Percentiles rank a stretch among this genome's conserved stretches.
Evolutionary conservation across 352 stramenopile genomes (phyloP).

Genomic region (Globisporangium ultimum): DNA sequence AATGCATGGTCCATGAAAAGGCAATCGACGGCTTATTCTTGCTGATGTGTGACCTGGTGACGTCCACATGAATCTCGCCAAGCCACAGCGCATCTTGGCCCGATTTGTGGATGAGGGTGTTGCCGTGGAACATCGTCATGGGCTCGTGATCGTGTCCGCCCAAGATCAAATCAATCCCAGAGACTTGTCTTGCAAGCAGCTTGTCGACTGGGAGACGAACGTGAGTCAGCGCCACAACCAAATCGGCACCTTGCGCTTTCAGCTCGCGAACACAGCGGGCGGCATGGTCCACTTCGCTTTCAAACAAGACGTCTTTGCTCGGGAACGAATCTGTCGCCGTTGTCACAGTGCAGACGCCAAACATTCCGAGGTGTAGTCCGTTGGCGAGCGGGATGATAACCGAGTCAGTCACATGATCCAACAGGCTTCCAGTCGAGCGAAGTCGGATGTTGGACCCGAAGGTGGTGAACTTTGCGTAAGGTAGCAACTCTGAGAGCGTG

Average conservation of each 20-base stretch:
- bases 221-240: constrained; percentile 81
- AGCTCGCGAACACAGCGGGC: constrained; percentile 56
- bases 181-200: constrained; percentile 43
- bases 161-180: constrained; percentile 79
- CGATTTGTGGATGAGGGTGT: constrained; percentile 83
- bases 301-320: constrained; percentile 42
- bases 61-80: constrained; percentile 58
- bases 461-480: constrained; percentile 35
- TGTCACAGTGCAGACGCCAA: constrained; percentile 53
- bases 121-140: constrained; percentile 46
- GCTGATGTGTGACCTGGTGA: constrained; percentile 16
- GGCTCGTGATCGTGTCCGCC: constrained; percentile 90
- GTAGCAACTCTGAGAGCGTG: constrained; percentile 33
- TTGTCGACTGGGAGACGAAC: constrained; percentile 63
- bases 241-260: constrained; percentile 40
- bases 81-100: constrained; percentile 84
- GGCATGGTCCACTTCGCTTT: constrained; percentile 42
- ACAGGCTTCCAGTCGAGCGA: constrained; percentile 21
- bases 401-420: constrained; percentile 36
- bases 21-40: neutral
- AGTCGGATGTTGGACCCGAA: constrained; percentile 64
- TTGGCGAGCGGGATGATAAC: constrained; percentile 30
- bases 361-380: constrained; percentile 44
- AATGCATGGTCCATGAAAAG: constrained; percentile 5
- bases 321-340: constrained; percentile 52